Conservation (phyloP, 2,329 filamentous ascomycete genomes). For the Phyllosticta paracitricarpa region DNA sequence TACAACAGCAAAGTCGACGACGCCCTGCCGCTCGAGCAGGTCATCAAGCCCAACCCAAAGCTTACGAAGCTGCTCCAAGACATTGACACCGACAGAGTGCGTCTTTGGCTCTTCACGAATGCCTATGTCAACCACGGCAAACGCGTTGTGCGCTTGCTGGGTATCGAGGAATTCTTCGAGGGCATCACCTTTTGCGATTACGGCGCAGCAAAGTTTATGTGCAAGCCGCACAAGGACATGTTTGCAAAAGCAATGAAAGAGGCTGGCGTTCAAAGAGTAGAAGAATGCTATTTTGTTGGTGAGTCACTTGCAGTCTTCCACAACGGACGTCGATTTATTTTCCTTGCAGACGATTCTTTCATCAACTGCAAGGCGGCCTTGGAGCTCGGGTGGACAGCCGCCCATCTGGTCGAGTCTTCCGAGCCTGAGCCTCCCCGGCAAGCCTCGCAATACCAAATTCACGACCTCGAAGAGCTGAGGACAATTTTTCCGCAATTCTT, state of each 20-base stretch:
- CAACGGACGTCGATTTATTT: not conserved
- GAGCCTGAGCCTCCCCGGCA: constrained; percentile 52
- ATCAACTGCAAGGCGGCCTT: constrained; percentile 70
- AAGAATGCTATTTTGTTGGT: constrained; percentile 91
- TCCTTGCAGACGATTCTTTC: constrained; percentile 65
- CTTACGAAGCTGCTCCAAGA: constrained; percentile 69
- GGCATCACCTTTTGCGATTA: constrained; percentile 96
- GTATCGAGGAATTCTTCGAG: constrained; percentile 82
- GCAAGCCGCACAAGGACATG: constrained; percentile 78
- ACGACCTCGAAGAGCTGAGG: constrained; percentile 64
- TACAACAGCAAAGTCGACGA: constrained; percentile 96
- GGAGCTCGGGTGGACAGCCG: constrained; percentile 74
- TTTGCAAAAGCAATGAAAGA: constrained; percentile 83
- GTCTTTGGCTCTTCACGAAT: constrained; percentile 91
- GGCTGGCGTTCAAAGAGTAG: constrained; percentile 56
- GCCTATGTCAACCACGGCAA: constrained; percentile 84
- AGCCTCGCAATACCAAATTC: constrained; percentile 66
- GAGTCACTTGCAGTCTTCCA: constrained; percentile 28
- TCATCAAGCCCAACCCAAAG: constrained; percentile 69
- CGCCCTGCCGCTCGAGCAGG: constrained; percentile 73
- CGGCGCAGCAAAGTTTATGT: constrained; percentile 58
- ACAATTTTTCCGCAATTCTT: constrained; percentile 76
- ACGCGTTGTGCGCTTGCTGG: constrained; percentile 70
- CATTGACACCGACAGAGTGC: constrained; percentile 75
- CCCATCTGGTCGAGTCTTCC: constrained; percentile 73